These are phyloP conservation scores for Quambalaria eucalypti DNA, from an alignment of 1,284 basidiomycete species.

Conservation along the genomic window DNA sequence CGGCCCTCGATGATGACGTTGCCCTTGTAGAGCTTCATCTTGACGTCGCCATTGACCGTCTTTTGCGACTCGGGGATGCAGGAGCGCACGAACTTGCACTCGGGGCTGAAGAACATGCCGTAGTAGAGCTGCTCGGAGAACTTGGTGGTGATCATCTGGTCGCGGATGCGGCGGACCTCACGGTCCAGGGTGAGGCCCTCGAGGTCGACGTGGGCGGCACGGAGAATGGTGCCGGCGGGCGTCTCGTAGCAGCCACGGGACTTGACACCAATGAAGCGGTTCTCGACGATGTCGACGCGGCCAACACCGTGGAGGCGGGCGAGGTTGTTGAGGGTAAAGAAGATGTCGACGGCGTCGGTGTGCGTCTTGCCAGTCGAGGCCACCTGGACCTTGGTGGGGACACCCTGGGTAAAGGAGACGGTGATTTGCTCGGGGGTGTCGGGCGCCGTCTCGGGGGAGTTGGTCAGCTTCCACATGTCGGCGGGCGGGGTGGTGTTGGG, in stretches of 20 bases:
- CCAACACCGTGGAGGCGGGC: slow-evolving; percentile 92
- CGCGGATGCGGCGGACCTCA: slow-evolving; percentile 86
- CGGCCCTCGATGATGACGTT: slow-evolving; percentile 91
- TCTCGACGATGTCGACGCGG: slow-evolving; percentile 97
- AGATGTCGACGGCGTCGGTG: slow-evolving; percentile 92
- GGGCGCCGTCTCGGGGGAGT: slow-evolving; percentile 73
- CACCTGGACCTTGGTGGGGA: slow-evolving; percentile 52
- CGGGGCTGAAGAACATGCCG: slow-evolving; percentile 86
- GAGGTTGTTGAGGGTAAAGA: slow-evolving; percentile 81
- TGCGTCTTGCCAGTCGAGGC: slow-evolving; percentile 30
- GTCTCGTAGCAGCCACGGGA: slow-evolving; percentile 97
- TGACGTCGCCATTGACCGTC: slow-evolving; percentile 88
- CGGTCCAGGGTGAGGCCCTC: slow-evolving; percentile 95
- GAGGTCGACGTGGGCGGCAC: slow-evolving; percentile 87
- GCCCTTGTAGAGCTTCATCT: slow-evolving; percentile 88
- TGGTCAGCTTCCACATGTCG: slow-evolving; percentile 99
- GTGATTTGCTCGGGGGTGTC: slow-evolving; percentile 66
- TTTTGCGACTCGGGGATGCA: slow-evolving; percentile 83
- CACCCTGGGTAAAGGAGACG: slow-evolving; percentile 63
- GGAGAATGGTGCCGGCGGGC: slow-evolving; percentile 89
- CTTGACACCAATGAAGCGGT: slow-evolving; percentile 98
- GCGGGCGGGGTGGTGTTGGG: slow-evolving; percentile 84
- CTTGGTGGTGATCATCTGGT: slow-evolving; percentile 87
- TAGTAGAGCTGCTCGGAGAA: slow-evolving; percentile 91
- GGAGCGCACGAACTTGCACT: slow-evolving; percentile 69